Conservation (phyloP, 1,284 basidiomycete genomes). For the Tilletia horrida region DNA sequence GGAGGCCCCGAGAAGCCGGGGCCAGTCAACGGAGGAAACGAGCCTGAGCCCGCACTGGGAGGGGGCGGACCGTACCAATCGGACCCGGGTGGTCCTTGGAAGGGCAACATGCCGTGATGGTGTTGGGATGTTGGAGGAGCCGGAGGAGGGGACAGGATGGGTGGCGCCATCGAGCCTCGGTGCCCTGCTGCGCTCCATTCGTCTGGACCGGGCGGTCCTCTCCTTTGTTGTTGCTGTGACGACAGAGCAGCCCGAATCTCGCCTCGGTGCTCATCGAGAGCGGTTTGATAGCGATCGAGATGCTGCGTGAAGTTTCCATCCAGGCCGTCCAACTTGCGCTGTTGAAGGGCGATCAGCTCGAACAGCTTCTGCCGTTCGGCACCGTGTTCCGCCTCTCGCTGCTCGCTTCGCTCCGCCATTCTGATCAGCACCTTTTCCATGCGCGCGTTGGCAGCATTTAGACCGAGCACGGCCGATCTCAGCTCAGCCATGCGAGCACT, state of each 20-base stretch:
- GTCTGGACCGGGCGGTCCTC: neutral
- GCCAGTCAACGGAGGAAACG: neutral
- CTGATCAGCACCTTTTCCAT: slow-evolving; percentile 14
- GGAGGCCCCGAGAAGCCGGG: neutral
- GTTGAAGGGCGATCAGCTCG: neutral
- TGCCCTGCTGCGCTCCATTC: too few relatives aligned
- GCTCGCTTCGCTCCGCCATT: neutral
- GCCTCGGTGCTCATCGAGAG: neutral
- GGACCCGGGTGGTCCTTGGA: too few relatives aligned
- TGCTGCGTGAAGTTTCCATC: slow-evolving; percentile 3
- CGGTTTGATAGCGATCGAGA: neutral
- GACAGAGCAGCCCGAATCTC: neutral
- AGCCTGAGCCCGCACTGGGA: slow-evolving; percentile 1
- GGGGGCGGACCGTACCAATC: neutral
- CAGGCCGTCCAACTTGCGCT: slow-evolving; percentile 17
- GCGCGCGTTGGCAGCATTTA: slow-evolving; percentile 14
- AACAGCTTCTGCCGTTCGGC: neutral
- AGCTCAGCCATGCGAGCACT: slow-evolving; percentile 9
- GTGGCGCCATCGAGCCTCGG: neutral
- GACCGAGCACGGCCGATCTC: slow-evolving; percentile 3
- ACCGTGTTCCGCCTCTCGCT: slow-evolving; percentile 7
- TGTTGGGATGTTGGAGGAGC: neutral
- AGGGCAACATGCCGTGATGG: neutral
- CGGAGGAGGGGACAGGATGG: neutral
- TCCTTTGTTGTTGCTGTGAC: neutral